Conservation (phyloP, 352 stramenopile species). For the Blastocystis sp. region DNA sequence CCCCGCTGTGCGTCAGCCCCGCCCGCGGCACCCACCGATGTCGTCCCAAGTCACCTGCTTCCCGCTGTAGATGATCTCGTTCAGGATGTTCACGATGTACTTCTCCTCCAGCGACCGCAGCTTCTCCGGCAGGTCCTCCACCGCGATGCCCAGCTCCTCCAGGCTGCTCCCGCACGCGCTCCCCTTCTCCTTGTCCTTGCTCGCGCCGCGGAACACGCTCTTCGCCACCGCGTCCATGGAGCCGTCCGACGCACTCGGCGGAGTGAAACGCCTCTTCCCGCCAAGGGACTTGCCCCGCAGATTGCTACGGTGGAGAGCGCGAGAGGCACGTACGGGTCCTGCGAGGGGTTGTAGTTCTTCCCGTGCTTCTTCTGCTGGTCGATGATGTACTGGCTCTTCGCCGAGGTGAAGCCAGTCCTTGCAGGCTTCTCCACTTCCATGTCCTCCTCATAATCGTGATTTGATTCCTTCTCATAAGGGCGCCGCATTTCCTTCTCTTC, state of each 20-base stretch:
- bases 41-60: conserved; percentile 91
- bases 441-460: too few species aligned
- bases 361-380: conserved; percentile 52
- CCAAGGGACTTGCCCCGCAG: not conserved
- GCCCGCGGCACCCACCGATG: conserved; percentile 78
- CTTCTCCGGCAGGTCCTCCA: conserved; percentile 57
- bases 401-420: conserved; percentile 20
- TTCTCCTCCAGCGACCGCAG: conserved; percentile 40
- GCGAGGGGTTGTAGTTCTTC: not conserved
- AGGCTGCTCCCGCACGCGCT: not conserved
- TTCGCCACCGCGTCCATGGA: conserved; percentile 29
- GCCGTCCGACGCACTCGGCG: not conserved
- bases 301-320: not conserved
- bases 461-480: too few species aligned
- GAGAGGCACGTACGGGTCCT: not conserved
- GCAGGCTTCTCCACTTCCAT: not conserved
- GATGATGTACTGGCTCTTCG: conserved; percentile 47
- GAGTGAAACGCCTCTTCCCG: conserved; percentile 48
- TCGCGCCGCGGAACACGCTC: not conserved
- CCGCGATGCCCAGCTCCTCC: conserved; percentile 45
- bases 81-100: conserved; percentile 71
- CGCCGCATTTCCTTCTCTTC: too few species aligned
- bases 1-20: conserved; percentile 75
- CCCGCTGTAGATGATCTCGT: conserved; percentile 91
- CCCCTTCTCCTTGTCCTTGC: not conserved